Percentiles rank a stretch among this genome's conserved stretches.
These are phyloP conservation scores for Trichoderma asperellum DNA, from an alignment of 2,329 filamentous ascomycete genomes.

Conservation along the genomic window DNA sequence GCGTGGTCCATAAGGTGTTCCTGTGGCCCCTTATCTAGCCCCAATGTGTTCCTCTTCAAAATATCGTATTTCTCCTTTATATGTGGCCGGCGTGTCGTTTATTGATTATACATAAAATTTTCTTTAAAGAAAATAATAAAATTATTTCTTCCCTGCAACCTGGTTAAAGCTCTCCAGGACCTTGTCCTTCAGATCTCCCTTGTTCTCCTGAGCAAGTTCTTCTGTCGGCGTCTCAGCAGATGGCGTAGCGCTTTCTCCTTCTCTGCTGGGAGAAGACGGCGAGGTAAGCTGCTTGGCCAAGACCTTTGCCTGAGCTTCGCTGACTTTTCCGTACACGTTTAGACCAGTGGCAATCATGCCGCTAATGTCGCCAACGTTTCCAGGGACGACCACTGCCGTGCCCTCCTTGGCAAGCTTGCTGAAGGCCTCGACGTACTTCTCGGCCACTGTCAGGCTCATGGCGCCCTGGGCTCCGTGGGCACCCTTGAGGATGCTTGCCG, in stretches of 20 bases:
- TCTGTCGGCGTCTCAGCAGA: slow-evolving; percentile 16
- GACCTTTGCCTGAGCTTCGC: slow-evolving; percentile 72
- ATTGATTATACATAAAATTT: neutral
- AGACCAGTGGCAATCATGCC: slow-evolving; percentile 97
- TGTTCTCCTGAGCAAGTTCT: slow-evolving; percentile 31
- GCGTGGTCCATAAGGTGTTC: neutral
- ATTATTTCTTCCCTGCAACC: slow-evolving; percentile 41
- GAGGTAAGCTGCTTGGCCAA: slow-evolving; percentile 60
- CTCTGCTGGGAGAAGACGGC: slow-evolving; percentile 31
- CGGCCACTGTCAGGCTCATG: slow-evolving; percentile 84
- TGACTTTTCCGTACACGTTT: slow-evolving; percentile 93
- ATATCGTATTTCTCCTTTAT: neutral
- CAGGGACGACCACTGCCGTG: slow-evolving; percentile 92
- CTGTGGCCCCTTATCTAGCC: neutral
- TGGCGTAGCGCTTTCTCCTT: neutral
- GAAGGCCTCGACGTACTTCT: slow-evolving; percentile 98
- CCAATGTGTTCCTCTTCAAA: neutral
- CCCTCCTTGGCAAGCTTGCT: slow-evolving; percentile 91
- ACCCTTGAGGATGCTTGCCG: slow-evolving; percentile 72
- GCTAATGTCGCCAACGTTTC: slow-evolving; percentile 94
- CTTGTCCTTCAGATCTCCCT: slow-evolving; percentile 44
- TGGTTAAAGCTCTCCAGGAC: slow-evolving; percentile 49
- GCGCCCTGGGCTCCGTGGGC: slow-evolving; percentile 78
- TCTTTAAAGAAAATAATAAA: too few relatives aligned
- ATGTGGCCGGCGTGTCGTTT: neutral